Evolutionary conservation across 2,329 filamentous ascomycete genomes (phyloP).

Genomic region (Colletotrichum sp.): DNA sequence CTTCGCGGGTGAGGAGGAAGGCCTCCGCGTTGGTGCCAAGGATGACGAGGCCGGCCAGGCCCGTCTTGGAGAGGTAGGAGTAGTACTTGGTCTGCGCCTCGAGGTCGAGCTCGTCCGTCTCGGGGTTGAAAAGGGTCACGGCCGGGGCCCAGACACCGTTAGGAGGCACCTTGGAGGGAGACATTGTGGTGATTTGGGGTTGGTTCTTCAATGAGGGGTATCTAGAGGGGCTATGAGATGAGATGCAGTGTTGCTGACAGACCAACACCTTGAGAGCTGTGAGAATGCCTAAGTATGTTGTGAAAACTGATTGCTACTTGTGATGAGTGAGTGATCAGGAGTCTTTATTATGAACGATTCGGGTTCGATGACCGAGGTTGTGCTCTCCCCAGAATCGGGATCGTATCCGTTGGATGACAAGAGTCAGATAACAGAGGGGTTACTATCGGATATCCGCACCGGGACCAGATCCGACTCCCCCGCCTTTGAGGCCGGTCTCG

Average conservation of each 20-base stretch:
- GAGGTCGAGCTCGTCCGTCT: conserved; percentile 52
- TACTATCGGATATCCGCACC: conserved; percentile 19
- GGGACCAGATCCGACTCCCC: conserved; percentile 17
- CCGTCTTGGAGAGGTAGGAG: conserved; percentile 52
- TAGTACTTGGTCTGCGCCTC: conserved; percentile 56
- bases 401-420: conserved; percentile 4
- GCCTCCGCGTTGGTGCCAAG: conserved; percentile 62
- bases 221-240: neutral
- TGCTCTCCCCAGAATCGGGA: neutral
- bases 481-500: conserved; percentile 19
- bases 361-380: conserved; percentile 7
- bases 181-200: neutral
- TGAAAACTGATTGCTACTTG: neutral
- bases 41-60: conserved; percentile 57
- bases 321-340: neutral
- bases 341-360: neutral
- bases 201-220: neutral
- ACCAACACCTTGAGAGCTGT: neutral
- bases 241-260: neutral
- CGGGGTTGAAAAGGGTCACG: conserved; percentile 58
- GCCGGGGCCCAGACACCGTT: conserved; percentile 56
- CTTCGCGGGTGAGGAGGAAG: conserved; percentile 63
- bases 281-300: neutral
- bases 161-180: conserved; percentile 25
- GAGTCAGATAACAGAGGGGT: neutral